phyloP scores from a whole-genome alignment of 768 basidiomycete genomes.

The Scleroderma bovista region DNA sequence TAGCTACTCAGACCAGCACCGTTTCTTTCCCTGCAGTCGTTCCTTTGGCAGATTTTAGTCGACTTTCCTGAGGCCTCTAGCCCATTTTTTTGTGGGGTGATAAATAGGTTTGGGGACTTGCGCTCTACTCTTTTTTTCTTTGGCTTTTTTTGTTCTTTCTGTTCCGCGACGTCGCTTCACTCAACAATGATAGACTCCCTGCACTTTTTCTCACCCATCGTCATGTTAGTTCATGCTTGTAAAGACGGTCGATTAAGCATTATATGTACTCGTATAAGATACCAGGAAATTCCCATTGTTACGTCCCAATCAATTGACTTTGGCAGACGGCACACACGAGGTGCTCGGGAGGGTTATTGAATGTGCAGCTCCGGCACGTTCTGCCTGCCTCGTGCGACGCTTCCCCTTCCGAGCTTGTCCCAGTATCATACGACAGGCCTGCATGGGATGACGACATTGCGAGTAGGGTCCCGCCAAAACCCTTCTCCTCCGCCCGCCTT shows the following conservation, averaged over 20 bases:
- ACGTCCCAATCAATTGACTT: constrained; percentile 21
- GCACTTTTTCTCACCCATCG: constrained; percentile 17
- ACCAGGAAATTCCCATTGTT: constrained; percentile 20
- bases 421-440: constrained; percentile 24
- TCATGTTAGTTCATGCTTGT: constrained; percentile 11
- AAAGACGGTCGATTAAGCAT: constrained; percentile 27
- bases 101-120: constrained; percentile 25
- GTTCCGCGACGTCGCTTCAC: constrained; percentile 22
- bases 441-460: constrained; percentile 35
- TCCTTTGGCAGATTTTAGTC: constrained; percentile 23
- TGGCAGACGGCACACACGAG: constrained; percentile 44
- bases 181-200: constrained; percentile 21
- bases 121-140: constrained; percentile 15
- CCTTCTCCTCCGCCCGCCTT: constrained; percentile 51
- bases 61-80: constrained; percentile 14
- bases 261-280: constrained; percentile 30
- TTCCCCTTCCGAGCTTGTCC: constrained; percentile 30
- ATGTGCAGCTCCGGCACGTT: constrained; percentile 55
- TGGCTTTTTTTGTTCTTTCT: constrained; percentile 8
- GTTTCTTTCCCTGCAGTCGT: constrained; percentile 16
- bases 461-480: constrained; percentile 71
- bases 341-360: constrained; percentile 42
- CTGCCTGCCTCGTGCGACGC: constrained; percentile 28
- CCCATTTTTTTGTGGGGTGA: constrained; percentile 13
- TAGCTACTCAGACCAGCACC: constrained; percentile 16